A percentile compares a stretch with the other conserved stretches of the same genome.
These are phyloP conservation scores for Porodaedalea pini DNA, from an alignment of 1,284 basidiomycete species.

Conservation along the genomic window DNA sequence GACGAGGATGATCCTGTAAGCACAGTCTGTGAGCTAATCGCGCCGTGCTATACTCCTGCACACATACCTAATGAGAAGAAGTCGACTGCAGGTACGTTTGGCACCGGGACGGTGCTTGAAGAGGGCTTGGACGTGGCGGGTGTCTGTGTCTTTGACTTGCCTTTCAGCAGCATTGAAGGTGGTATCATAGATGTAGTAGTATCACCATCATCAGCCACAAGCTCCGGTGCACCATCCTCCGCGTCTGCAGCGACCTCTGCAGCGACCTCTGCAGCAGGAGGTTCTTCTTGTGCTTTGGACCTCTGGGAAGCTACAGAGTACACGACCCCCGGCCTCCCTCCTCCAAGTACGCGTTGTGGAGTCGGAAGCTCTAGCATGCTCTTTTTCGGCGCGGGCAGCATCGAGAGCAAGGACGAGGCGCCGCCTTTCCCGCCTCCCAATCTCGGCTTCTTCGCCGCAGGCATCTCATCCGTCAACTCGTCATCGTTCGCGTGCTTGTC, in stretches of 20 bases:
- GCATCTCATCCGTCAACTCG: constrained; percentile 41
- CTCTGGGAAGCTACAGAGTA: constrained; percentile 41
- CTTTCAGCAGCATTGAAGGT: constrained; percentile 48
- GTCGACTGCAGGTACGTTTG: constrained; percentile 43
- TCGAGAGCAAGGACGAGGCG: constrained; percentile 59
- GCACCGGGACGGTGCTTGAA: constrained; percentile 30
- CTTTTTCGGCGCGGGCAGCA: constrained; percentile 73
- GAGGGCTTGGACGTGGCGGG: constrained; percentile 49
- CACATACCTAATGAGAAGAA: constrained; percentile 60
- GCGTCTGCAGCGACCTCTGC: constrained; percentile 23
- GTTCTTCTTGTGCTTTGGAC: constrained; percentile 14
- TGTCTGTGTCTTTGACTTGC: constrained; percentile 46
- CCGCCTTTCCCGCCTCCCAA: constrained; percentile 52
- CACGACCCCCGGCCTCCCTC: constrained; percentile 56
- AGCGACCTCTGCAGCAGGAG: constrained; percentile 10
- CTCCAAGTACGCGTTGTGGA: constrained; percentile 59
- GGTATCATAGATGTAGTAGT: constrained; percentile 47
- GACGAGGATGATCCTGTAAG: constrained; percentile 23
- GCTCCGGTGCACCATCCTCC: constrained; percentile 15
- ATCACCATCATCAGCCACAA: neutral
- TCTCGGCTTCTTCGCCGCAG: constrained; percentile 56
- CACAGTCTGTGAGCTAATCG: neutral
- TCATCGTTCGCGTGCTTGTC: constrained; percentile 39
- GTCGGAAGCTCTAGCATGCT: constrained; percentile 37
- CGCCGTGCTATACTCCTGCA: neutral